Evolutionary conservation across 805 yeast genomes (phyloP).

Genomic region (Wickerhamia fluorescens): DNA sequence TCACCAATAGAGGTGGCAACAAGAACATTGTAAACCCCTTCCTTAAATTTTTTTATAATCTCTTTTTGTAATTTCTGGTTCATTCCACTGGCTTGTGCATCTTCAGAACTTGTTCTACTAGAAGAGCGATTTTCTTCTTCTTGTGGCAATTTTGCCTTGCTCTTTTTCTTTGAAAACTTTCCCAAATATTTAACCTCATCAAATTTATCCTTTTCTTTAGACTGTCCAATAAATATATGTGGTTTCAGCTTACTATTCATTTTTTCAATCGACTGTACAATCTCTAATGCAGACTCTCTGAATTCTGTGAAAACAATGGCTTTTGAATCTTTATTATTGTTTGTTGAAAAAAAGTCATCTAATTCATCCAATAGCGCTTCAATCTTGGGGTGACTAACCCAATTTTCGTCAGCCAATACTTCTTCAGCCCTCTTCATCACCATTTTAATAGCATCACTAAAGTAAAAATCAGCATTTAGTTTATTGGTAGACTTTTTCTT

Average conservation of each 20-base stretch:
- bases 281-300: constrained; percentile 85
- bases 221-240: constrained; percentile 90
- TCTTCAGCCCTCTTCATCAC: constrained; percentile 41
- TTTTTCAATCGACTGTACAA: constrained; percentile 57
- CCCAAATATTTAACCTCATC: constrained; percentile 47
- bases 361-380: constrained; percentile 53
- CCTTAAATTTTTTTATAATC: constrained; percentile 64
- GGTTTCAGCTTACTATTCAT: constrained; percentile 39
- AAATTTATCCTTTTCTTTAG: constrained; percentile 64
- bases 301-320: constrained; percentile 85
- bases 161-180: constrained; percentile 33
- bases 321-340: constrained; percentile 45
- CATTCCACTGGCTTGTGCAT: constrained; percentile 81
- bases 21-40: constrained; percentile 66
- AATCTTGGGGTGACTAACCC: constrained; percentile 68
- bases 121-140: constrained; percentile 14
- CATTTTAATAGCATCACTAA: constrained; percentile 39
- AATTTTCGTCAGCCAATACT: constrained; percentile 28
- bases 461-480: constrained; percentile 55
- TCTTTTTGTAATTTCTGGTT: constrained; percentile 81
- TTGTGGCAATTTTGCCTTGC: constrained; percentile 16
- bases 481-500: constrained; percentile 56
- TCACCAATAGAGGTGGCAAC: constrained; percentile 98
- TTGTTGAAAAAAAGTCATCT: constrained; percentile 42
- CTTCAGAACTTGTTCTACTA: constrained; percentile 57